Conservation (phyloP, 768 basidiomycete genomes). For the Pseudohyphozyma bogoriensis region DNA sequence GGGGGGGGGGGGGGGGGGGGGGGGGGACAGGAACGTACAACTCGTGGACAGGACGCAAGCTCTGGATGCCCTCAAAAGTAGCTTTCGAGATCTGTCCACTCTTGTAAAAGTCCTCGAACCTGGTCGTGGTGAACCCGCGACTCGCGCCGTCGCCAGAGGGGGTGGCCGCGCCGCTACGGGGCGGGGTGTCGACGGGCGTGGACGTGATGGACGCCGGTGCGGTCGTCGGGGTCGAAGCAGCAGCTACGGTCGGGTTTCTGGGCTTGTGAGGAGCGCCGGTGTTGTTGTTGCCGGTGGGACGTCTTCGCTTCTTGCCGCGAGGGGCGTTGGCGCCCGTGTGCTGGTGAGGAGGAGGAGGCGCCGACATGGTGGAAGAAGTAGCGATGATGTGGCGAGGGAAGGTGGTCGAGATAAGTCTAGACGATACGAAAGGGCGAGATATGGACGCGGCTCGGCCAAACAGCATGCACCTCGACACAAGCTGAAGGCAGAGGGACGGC, state of each 20-base stretch:
- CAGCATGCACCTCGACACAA: too few relatives aligned
- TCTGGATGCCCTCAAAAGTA: not conserved
- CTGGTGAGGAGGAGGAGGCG: too few relatives aligned
- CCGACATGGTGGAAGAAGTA: too few relatives aligned
- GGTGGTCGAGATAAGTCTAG: too few relatives aligned
- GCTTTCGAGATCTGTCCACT: not conserved
- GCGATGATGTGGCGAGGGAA: not conserved
- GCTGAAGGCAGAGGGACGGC: too few relatives aligned
- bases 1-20: not conserved
- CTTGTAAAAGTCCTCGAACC: not conserved
- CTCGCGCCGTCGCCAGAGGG: not conserved
- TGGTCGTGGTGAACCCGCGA: not conserved
- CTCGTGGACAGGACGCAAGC: slow-evolving; percentile 3
- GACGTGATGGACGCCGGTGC: not conserved
- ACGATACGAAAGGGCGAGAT: too few relatives aligned
- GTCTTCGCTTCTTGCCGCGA: too few relatives aligned
- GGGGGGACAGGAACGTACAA: not conserved
- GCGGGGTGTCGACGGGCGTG: not conserved
- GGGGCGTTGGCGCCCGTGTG: not conserved
- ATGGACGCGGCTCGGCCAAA: too few relatives aligned
- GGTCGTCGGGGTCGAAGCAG: not conserved
- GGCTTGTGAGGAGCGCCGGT: not conserved
- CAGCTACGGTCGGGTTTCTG: not conserved
- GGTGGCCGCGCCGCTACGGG: not conserved
- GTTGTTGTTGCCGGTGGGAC: not conserved